Conservation (phyloP, 1,284 basidiomycete species). For the Apiotrichum akiyoshidainum region DNA sequence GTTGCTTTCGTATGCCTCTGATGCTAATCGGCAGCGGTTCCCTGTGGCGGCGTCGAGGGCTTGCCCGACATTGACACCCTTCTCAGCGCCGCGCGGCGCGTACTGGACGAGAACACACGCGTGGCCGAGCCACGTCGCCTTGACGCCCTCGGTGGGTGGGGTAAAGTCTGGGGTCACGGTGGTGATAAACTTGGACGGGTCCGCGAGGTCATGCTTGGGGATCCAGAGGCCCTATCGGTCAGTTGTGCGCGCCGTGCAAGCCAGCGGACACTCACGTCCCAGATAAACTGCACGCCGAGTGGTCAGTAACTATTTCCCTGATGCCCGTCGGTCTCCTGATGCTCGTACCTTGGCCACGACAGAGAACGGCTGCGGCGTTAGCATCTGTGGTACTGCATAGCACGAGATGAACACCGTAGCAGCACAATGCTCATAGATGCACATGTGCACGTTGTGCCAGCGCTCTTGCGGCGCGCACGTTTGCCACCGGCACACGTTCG, state of each 20-base stretch:
- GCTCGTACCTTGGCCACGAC: slow-evolving; percentile 19
- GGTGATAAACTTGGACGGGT: slow-evolving; percentile 12
- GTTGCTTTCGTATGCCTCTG: slow-evolving; percentile 12
- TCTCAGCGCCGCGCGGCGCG: slow-evolving; percentile 31
- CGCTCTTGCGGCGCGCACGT: neutral
- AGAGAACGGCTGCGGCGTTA: slow-evolving; percentile 1
- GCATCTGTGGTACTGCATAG: neutral
- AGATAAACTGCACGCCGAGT: slow-evolving; percentile 12
- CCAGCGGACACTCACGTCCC: slow-evolving; percentile 5
- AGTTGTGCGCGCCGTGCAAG: slow-evolving; percentile 18
- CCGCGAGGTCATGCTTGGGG: slow-evolving; percentile 31
- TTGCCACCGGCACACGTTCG: neutral
- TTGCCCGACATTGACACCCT: slow-evolving; percentile 59
- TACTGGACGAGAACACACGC: slow-evolving; percentile 69
- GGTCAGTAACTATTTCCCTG: slow-evolving; percentile 27
- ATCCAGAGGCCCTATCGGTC: slow-evolving; percentile 12
- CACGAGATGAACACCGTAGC: slow-evolving; percentile 32
- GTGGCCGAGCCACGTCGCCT: slow-evolving; percentile 69
- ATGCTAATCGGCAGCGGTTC: slow-evolving; percentile 52
- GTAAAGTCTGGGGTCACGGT: slow-evolving; percentile 10
- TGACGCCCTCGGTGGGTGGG: slow-evolving; percentile 48
- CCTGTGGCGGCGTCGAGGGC: slow-evolving; percentile 58
- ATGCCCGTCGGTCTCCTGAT: slow-evolving; percentile 11
- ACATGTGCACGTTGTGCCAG: too few species aligned
- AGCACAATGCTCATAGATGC: too few species aligned